phyloP scores from a whole-genome alignment of 2,329 filamentous ascomycete species.

The Phialocephala subalpina region DNA sequence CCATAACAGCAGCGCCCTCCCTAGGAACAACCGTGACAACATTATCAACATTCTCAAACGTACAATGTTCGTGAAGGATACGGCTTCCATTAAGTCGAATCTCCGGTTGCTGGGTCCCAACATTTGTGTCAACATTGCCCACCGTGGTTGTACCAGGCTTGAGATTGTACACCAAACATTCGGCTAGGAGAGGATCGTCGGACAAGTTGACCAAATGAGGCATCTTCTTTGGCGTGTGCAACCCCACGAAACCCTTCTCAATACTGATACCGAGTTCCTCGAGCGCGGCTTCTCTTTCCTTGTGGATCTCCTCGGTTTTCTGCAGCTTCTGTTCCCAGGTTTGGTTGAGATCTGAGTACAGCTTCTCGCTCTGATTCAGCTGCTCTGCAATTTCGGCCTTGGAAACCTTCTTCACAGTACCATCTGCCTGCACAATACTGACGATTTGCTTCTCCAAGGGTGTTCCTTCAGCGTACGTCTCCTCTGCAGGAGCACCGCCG shows the following conservation, averaged over 20 bases:
- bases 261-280: conserved; percentile 99
- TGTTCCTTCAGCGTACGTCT: conserved; percentile 90
- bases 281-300: conserved; percentile 91
- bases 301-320: conserved; percentile 97
- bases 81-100: conserved; percentile 94
- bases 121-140: conserved; percentile 88
- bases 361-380: conserved; percentile 93
- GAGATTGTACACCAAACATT: conserved; percentile 97
- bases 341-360: conserved; percentile 94
- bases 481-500: conserved; percentile 65
- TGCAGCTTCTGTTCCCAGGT: conserved; percentile 97
- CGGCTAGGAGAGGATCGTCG: conserved; percentile 90
- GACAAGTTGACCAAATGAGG: conserved; percentile 98
- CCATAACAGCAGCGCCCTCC: conserved; percentile 96
- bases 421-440: conserved; percentile 87
- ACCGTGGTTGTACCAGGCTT: conserved; percentile 95
- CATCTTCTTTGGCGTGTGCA: conserved; percentile 99
- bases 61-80: conserved; percentile 91
- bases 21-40: conserved; percentile 89
- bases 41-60: conserved; percentile 91
- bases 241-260: conserved; percentile 94
- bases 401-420: conserved; percentile 90
- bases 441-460: conserved; percentile 96
- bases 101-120: conserved; percentile 73
- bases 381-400: conserved; percentile 99